Evolutionary conservation across 1,284 basidiomycete genomes (phyloP), one percentile per base, ranked within the genome.

Genomic region (Ceratobasidium sp.): DNA sequence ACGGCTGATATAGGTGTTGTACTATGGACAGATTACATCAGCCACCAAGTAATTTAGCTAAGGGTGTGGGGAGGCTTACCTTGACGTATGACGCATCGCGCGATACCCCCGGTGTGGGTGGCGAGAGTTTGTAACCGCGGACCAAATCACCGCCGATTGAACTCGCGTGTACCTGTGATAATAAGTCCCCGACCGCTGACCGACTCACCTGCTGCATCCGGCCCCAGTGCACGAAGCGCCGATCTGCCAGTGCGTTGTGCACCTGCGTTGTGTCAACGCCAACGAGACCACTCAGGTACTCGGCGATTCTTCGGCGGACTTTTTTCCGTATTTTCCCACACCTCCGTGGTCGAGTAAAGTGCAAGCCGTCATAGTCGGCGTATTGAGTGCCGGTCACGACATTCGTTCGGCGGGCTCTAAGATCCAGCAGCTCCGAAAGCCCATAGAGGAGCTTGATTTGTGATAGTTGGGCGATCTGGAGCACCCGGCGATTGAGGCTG

Each of bases 241-340:
- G 57, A 3, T 10, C 16, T 5, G 2, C 14, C 3, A 70, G 14
- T 16, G 67, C 50, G 4, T 30, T 10, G 5, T 23, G 33, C 1
- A 70, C 67, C n/a, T 12, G 4, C 6, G 10, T 5, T 5, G 23
- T 18, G 3, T 55, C n/a, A 14, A 59, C 16, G 20, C 67, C 52
- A 35, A 59, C 6, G 41, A 50, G 3, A 30, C 12, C 67, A 12
- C 41, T 35, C 20, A 69, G 3, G n/a, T 44, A 77, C 2, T 30
- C 4, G 1, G 54, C 16, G 1, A 52, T 35, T 20, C 23, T 78
- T 76, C 27, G 79, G 48, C 12, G 80, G 78, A n/a, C 71, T 60
- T 71, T 77, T 79, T 5, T 77, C 48, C 30, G 68, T 66, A 79
- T 79, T 79, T 80, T 35, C 23, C 60, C 16, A 38, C 27, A 20